Percentiles rank a stretch among this genome's conserved stretches.
Evolutionary conservation across 805 yeast genomes (phyloP).

Genomic region (Metschnikowia noctiluminum): DNA sequence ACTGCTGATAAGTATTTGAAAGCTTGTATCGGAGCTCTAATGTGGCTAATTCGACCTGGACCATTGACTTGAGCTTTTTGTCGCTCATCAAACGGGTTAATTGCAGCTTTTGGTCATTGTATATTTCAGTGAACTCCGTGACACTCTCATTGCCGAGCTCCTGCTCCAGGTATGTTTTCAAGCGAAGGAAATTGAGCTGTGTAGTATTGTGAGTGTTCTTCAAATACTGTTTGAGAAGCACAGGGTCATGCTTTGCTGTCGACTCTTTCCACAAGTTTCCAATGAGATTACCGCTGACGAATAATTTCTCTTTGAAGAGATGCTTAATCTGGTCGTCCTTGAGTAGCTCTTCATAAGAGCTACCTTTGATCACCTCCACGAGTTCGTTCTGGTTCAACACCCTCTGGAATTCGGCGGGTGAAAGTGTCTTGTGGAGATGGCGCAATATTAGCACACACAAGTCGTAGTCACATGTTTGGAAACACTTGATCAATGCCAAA

Average conservation of each 20-base stretch:
- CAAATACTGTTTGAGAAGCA: slow-evolving; percentile 26
- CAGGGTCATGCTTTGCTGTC: slow-evolving; percentile 24
- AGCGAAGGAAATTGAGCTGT: slow-evolving; percentile 18
- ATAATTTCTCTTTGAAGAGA: slow-evolving; percentile 20
- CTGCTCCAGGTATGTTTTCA: slow-evolving; percentile 20
- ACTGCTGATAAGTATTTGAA: slow-evolving; percentile 31
- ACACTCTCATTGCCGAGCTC: background rate
- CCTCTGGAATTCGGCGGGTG: slow-evolving; percentile 67
- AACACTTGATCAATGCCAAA: slow-evolving; percentile 64
- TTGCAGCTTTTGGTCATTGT: slow-evolving; percentile 23
- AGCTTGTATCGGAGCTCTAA: slow-evolving; percentile 32
- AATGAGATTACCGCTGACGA: slow-evolving; percentile 36
- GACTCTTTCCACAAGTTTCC: slow-evolving; percentile 36
- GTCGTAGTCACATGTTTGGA: slow-evolving; percentile 58
- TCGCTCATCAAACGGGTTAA: slow-evolving; percentile 17
- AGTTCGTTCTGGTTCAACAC: slow-evolving; percentile 50
- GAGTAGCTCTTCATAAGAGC: slow-evolving; percentile 25
- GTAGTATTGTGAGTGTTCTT: slow-evolving; percentile 30
- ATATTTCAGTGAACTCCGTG: slow-evolving; percentile 8
- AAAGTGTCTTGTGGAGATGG: slow-evolving; percentile 50
- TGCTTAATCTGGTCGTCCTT: slow-evolving; percentile 14
- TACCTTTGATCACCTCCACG: slow-evolving; percentile 25
- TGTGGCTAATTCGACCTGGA: slow-evolving; percentile 29
- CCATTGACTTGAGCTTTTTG: slow-evolving; percentile 20
- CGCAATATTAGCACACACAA: slow-evolving; percentile 56